Evolutionary conservation across 495 filamentous ascomycete species (phyloP), one percentile per base, ranked within the genome.

Genomic region (Cudoniella acicularis): DNA sequence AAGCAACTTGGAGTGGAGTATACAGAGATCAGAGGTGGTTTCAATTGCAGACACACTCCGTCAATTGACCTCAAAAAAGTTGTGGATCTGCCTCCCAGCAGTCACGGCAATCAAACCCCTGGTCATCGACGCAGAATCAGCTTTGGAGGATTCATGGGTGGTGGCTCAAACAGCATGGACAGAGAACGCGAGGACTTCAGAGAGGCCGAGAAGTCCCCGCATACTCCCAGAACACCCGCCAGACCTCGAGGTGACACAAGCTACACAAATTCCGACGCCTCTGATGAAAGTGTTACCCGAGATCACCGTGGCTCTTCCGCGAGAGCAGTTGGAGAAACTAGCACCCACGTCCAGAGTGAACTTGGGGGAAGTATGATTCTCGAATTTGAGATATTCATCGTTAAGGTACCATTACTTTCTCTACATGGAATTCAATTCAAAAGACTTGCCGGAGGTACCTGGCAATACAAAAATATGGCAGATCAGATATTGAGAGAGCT

Each of bases 361-460:
- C 76, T 92, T 18, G 91, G 91, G 1, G 84, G 83, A 30, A 89
- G 83, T 62, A 81, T 95, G 77, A 79, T 89, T 42, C 75, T 99
- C 40, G 83, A 87, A 58, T 99, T 99, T 65, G 94, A 99, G 68
- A 96, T 98, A 54, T 83, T 98, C 61, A 92, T 99, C 59, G 94
- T 99, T 60, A 99, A 99, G 76, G 91, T 99, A 27, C 94, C 94
- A 23, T 74, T 99, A 50, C 87, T 99, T 63, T 89, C 87, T 20
- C 73, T 99, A 59, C 92, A 98, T 66, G 94, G 94, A 43, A 90
- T 99, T 50, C 94, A 99, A 72, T 99, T 99, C 78, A 99, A 99
- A 80, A 91, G 93, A 72, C 86, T 98, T 47, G 84, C 90, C 25
- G 96, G 94, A 4, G 90, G 92, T 41, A 96, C 94, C 60, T 97